Evolutionary conservation across 2,329 filamentous ascomycete genomes (phyloP), one percentile per base, ranked within the genome.

Genomic region (Neurospora sp.): DNA sequence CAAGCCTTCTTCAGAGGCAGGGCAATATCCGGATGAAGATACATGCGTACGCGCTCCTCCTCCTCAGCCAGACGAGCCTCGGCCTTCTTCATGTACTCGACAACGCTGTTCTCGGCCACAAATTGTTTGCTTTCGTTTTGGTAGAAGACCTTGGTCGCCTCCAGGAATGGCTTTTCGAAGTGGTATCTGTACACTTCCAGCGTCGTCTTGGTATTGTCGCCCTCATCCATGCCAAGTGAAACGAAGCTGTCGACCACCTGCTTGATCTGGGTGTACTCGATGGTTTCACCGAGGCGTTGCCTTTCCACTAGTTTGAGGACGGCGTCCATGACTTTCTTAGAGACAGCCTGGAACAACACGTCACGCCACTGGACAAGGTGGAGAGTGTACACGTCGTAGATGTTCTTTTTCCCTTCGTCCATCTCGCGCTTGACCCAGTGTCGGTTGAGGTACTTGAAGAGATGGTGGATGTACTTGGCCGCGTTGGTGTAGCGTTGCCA

Each of bases 41-140:
- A 99, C 77, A 98, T 88, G 74, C 89, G 89, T 10, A 99, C 96
- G 36, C 96, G 92, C 78, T 95, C 92, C 82, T 97, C 96, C 80
- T 99, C 96, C 80, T 99, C 96, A 8, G 92, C 88, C 71, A 99
- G 82, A 39, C 96, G 90, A 57, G 88, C 82, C 81, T 98, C 95
- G 0, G 96, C 96, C 86, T 99, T 99, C 85, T 98, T 98, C 96
- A 99, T 98, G 82, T 98, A 99, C 78, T 99, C 96, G 40, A 99
- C 94, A 4, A 99, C 93, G 73, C 92, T 97, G 79, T 99, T 99
- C 80, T 98, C 95, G 11, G 93, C 92, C 40, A 99, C 89, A 78
- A 99, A 99, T 73, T 93, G 91, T 76, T 93, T 92, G 23, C 96
- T 98, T 80, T 99, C 96, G 66, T 91, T 89, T 75, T 93, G 86